Base-by-base conservation (phyloP, 1,139 yeast species). In the Taiozyma onychis region DNA sequence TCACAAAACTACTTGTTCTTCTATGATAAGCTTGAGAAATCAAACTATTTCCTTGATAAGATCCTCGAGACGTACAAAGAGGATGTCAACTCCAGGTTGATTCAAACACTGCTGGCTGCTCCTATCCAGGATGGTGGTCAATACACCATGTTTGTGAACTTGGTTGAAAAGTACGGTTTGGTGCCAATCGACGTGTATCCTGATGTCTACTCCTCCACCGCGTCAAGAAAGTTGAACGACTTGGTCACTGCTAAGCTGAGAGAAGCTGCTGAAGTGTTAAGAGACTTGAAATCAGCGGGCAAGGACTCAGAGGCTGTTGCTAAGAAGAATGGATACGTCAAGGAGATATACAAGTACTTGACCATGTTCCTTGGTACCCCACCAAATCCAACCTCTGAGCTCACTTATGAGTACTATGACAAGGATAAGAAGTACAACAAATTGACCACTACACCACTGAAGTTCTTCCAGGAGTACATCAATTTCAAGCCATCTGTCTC, bases 101-200 rank as follows among this genome's bases (percentile, higher is more conserved):
- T 86, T 47, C 85, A 81, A 65, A 80, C 76, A 59, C 68, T 88
- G 52, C 71, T 87, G 53, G 58, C 70, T 8, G 81, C 77, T 49
- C 95, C 96, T 13, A 80, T 83, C 46, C 68, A 77, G 50, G 96
- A 88, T 62, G 96, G 96, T 57, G 96, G 96, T 46, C 96, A 88
- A 67, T 88, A 86, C 77, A 85, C 85, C 59, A 85, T 88, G 93
- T 78, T 86, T 66, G 74, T 83, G 43, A 86, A 86, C 66, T 67
- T 88, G 54, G 78, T 88, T 49, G 79, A 80, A 56, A 88, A 88
- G 67, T 88, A 88, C 59, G 96, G 96, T 42, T 64, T 85, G 49
- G 85, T 88, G 46, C 96, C 96, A 44, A 74, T 83, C 61, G 80
- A 78, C 57, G 68, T 80, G 24, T 88, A 77, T 69, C 90, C 91